Evolutionary conservation across 1,139 yeast species (phyloP).

Genomic region (Hansenula lynferdii): DNA sequence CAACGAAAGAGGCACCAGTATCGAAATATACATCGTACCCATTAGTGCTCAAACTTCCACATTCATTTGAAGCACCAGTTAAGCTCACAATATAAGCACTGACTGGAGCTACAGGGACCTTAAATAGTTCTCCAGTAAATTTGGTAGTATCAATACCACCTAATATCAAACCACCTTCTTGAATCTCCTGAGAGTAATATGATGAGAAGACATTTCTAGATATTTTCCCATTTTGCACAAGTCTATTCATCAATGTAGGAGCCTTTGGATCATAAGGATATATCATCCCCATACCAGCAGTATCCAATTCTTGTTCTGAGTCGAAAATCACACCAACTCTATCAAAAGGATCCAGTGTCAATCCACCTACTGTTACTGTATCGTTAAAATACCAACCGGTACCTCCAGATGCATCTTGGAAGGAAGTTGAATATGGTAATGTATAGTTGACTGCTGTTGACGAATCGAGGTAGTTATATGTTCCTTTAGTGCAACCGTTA

Average conservation of each 20-base stretch:
- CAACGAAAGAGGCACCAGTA: conserved; percentile 13
- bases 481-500: conserved; percentile 29
- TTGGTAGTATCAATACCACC: conserved; percentile 56
- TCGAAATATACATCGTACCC: conserved; percentile 7
- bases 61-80: conserved; percentile 10
- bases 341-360: conserved; percentile 3
- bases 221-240: conserved; percentile 4
- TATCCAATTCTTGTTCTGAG: background rate
- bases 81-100: conserved; percentile 5
- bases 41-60: conserved; percentile 4
- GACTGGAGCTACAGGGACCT: conserved; percentile 15
- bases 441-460: conserved; percentile 28
- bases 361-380: conserved; percentile 8
- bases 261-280: background rate
- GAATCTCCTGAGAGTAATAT: conserved; percentile 14
- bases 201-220: conserved; percentile 10
- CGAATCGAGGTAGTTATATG: conserved; percentile 39
- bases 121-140: conserved; percentile 38
- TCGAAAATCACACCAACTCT: background rate
- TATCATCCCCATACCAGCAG: conserved; percentile 10
- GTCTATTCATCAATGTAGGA: background rate
- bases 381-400: conserved; percentile 15
- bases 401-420: conserved; percentile 14
- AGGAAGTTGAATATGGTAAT: conserved; percentile 5
- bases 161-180: conserved; percentile 45